Evolutionary conservation across 306 rosid genomes (phyloP).

Genomic region (Rosa multiflora): DNA sequence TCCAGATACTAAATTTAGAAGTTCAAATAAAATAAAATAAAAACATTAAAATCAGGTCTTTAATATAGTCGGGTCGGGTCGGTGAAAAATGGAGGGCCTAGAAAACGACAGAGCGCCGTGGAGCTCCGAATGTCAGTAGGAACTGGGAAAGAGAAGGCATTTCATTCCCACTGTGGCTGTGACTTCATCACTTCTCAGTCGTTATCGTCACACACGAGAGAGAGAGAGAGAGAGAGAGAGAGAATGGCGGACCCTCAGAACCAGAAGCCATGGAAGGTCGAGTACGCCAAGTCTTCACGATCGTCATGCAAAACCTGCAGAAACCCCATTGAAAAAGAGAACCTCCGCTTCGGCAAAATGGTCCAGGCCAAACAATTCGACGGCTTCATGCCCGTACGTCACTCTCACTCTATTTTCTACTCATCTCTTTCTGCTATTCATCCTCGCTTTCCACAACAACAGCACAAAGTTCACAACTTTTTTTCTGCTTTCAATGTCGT

Average conservation of each 20-base stretch:
- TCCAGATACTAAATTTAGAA: too few relatives aligned
- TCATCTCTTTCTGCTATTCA: not conserved
- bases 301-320: slow-evolving; percentile 92
- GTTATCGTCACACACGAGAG: too few relatives aligned
- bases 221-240: not conserved
- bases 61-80: not conserved
- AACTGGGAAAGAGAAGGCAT: not conserved
- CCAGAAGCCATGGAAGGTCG: slow-evolving; percentile 85
- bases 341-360: slow-evolving; percentile 91
- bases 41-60: not conserved
- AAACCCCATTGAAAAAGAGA: slow-evolving; percentile 58
- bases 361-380: slow-evolving; percentile 89
- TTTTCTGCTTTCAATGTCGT: not conserved
- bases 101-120: not conserved
- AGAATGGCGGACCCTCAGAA: slow-evolving; percentile 65
- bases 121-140: slow-evolving; percentile 6
- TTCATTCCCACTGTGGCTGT: not conserved
- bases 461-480: not conserved
- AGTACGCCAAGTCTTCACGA: slow-evolving; percentile 87
- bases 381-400: slow-evolving; percentile 82
- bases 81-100: not conserved
- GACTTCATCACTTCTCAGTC: not conserved
- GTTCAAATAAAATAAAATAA: not conserved
- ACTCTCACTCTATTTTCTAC: not conserved
- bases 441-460: not conserved